Evolutionary conservation across 2,329 filamentous ascomycete genomes (phyloP).

Genomic region (Elsinoe perseae): DNA sequence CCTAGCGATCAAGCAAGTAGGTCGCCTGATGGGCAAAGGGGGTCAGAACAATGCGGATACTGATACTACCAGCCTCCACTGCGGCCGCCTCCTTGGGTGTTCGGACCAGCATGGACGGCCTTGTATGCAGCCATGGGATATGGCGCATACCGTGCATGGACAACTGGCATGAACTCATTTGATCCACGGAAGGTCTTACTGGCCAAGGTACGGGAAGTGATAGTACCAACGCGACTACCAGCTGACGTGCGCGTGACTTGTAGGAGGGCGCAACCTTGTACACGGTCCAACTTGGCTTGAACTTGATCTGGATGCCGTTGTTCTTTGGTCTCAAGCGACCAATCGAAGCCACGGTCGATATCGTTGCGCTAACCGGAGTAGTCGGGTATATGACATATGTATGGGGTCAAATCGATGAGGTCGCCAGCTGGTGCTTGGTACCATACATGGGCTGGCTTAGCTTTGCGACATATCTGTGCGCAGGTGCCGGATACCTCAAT

Average conservation of each 20-base stretch:
- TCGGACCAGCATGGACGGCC: slow-evolving; percentile 52
- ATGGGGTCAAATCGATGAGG: slow-evolving; percentile 66
- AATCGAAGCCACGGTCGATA: slow-evolving; percentile 65
- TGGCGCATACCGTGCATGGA: slow-evolving; percentile 70
- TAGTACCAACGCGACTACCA: neutral
- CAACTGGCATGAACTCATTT: slow-evolving; percentile 52
- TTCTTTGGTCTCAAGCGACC: slow-evolving; percentile 77
- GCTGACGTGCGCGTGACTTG: neutral
- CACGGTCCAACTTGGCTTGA: slow-evolving; percentile 75
- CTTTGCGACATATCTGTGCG: slow-evolving; percentile 80
- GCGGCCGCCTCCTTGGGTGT: slow-evolving; percentile 50
- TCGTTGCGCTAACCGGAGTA: slow-evolving; percentile 62
- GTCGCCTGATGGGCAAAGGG: slow-evolving; percentile 38
- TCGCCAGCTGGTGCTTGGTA: slow-evolving; percentile 64
- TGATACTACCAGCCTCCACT: slow-evolving; percentile 35
- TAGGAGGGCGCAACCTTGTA: slow-evolving; percentile 68
- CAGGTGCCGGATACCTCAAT: slow-evolving; percentile 35
- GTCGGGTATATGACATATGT: slow-evolving; percentile 67
- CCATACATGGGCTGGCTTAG: slow-evolving; percentile 82
- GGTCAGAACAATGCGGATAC: neutral
- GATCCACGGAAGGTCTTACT: slow-evolving; percentile 48
- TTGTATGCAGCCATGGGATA: slow-evolving; percentile 74
- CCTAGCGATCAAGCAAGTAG: slow-evolving; percentile 55
- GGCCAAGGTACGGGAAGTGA: slow-evolving; percentile 43
- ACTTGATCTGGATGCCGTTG: slow-evolving; percentile 83